These are phyloP conservation scores for Calonectria pteridis DNA, from an alignment of 2,329 filamentous ascomycete genomes.

Conservation along the genomic window DNA sequence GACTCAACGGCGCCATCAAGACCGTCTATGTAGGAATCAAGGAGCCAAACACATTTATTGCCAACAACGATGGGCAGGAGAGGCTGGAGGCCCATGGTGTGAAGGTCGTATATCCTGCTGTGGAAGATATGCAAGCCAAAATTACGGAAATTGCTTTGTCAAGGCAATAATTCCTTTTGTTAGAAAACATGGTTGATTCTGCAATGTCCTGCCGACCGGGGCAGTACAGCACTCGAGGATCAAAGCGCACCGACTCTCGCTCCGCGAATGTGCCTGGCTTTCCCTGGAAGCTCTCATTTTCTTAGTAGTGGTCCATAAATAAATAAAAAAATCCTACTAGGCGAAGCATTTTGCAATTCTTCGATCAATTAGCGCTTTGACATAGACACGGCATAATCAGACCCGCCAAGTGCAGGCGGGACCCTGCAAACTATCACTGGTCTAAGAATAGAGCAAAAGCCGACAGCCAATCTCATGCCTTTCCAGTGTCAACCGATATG, in stretches of 20 bases:
- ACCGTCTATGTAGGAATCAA: constrained; percentile 54
- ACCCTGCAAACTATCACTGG: not conserved
- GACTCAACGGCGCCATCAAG: constrained; percentile 48
- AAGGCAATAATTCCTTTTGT: constrained; percentile 60
- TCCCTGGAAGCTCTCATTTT: no score
- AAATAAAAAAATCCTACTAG: not conserved
- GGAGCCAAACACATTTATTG: constrained; percentile 54
- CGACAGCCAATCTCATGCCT: not conserved
- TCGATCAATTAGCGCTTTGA: not conserved
- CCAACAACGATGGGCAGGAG: constrained; percentile 46
- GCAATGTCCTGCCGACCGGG: not conserved
- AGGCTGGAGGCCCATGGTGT: constrained; percentile 42
- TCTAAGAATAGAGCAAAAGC: not conserved
- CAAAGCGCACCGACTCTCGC: not conserved
- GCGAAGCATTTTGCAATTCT: not conserved
- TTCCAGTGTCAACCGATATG: not conserved
- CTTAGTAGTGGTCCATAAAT: not conserved
- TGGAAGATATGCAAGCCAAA: constrained; percentile 63
- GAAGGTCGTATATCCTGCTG: constrained; percentile 37
- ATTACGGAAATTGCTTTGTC: constrained; percentile 73
- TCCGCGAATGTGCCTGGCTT: no score
- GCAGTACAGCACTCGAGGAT: not conserved
- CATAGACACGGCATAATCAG: not conserved
- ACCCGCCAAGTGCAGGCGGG: not conserved
- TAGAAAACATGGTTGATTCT: not conserved